Percentiles rank a stretch among this genome's conserved stretches.
Conservation (phyloP, 768 basidiomycete species). For the Hypsizygus marmoreus region DNA sequence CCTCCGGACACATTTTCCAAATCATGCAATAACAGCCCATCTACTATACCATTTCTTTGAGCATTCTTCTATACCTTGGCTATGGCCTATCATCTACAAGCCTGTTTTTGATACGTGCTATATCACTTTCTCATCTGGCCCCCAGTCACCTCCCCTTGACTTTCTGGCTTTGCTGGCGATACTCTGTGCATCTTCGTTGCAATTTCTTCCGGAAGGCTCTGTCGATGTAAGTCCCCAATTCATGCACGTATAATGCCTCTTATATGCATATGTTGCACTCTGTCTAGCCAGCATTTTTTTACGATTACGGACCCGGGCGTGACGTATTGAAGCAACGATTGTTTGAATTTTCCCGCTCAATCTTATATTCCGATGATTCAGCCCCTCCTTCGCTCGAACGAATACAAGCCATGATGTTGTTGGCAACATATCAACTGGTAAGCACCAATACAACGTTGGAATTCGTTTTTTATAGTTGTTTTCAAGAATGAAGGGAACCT, state of each 20-base stretch:
- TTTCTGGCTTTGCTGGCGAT: conserved; percentile 15
- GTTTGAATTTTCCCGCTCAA: conserved; percentile 14
- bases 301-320: conserved; percentile 12
- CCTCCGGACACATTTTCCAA: conserved; percentile 16
- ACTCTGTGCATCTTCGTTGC: conserved; percentile 17
- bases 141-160: conserved; percentile 13
- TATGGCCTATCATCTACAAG: conserved; percentile 19
- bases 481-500: conserved; percentile 21
- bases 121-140: conserved; percentile 9
- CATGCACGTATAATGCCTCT: neutral
- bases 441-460: neutral
- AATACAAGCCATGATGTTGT: conserved; percentile 12
- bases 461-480: neutral
- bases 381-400: conserved; percentile 13
- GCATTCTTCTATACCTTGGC: conserved; percentile 16
- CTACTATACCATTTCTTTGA: conserved; percentile 17
- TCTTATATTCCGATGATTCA: conserved; percentile 7
- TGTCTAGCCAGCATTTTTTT: conserved; percentile 10
- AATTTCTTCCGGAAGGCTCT: conserved; percentile 16
- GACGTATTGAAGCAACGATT: conserved; percentile 16
- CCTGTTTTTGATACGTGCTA: conserved; percentile 13
- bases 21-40: conserved; percentile 15
- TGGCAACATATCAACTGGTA: conserved; percentile 15
- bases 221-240: conserved; percentile 13
- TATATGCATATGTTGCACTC: neutral